Evolutionary conservation across 179 eudicot genomes (phyloP).

Genomic region (Vitellaria paradoxa): DNA sequence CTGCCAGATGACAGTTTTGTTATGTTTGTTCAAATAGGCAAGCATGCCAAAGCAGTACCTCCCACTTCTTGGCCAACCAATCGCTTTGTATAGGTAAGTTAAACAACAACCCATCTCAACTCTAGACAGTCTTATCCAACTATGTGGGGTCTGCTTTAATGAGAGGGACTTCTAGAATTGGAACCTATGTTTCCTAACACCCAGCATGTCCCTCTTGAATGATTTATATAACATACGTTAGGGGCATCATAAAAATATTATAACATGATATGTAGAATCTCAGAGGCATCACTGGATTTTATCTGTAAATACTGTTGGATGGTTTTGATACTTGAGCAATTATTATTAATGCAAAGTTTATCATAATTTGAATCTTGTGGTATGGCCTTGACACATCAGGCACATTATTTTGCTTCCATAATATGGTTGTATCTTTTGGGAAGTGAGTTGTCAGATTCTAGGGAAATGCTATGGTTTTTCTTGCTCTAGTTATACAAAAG

Average conservation of each 20-base stretch:
- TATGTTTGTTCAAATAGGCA: slow-evolving; percentile 67
- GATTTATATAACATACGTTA: background rate
- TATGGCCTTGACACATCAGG: too few species aligned
- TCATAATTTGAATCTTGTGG: too few species aligned
- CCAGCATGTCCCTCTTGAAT: background rate
- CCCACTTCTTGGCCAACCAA: slow-evolving; percentile 87
- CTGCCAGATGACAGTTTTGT: slow-evolving; percentile 26
- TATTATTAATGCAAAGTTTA: too few species aligned
- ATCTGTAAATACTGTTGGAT: background rate
- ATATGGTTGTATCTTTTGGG: too few species aligned
- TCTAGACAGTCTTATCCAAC: background rate
- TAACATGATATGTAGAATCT: background rate
- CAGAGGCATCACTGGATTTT: background rate
- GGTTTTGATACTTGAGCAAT: too few species aligned
- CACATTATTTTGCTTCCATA: too few species aligned
- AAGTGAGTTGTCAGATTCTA: too few species aligned
- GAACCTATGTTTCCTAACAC: too few species aligned
- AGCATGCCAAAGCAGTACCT: slow-evolving; percentile 99
- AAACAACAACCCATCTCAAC: slow-evolving; percentile 15
- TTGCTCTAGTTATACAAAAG: too few species aligned
- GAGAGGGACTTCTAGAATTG: background rate
- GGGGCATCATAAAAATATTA: too few species aligned
- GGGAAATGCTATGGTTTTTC: too few species aligned
- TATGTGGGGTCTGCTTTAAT: background rate
- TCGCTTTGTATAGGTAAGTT: slow-evolving; percentile 86